Base-by-base conservation (phyloP, 2,329 filamentous ascomycete species). In the Nemania sp. region DNA sequence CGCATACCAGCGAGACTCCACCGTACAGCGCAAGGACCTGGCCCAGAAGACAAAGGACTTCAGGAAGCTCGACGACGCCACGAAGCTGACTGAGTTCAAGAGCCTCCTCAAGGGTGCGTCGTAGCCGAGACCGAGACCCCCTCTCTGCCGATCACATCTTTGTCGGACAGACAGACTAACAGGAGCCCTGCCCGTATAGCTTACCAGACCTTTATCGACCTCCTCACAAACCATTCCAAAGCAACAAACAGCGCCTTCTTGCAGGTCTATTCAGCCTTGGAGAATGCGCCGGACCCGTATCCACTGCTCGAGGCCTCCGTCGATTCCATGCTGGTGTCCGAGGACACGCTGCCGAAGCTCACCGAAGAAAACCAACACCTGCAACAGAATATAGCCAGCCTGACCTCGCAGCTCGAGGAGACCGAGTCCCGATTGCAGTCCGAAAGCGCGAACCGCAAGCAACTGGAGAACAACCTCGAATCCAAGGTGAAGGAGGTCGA, bases 21-120 rank as follows among this genome's bases (percentile, higher is more conserved):
- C 97, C 4, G 89, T 97, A 0, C 94, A 99, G 75, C 86, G 95
- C 54, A 99, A 99, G 74, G 96, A 99, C 63, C 81, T 99, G 18
- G 95, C 96, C n/a, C 93, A 97, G 73, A 98, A 97, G 82, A 99
- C 95, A 0, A 99, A 99, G 72, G 94, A 98, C 71, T 99, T 98
- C 69, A 84, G 93, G 63, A 98, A 97, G 75, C 83, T 96, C 11
- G 94, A 98, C 69, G 73, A 99, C 80, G 80, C 89, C 11, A 86
- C 85, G 58, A 99, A 98, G 76, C 79, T 99, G 55, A 81, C 82
- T 5, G 95, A 99, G 75, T 87, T 96, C 79, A 99, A 98, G 78
- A 87, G 87, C 40, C 79, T 99, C 52, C 78, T 99, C 60, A 97
- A 97, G 82, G 88, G 91, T 92, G 74, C 48, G 71, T 64, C 18